Base-by-base conservation (phyloP, 169 alveolate genomes). In the Eimeria tenella region DNA sequence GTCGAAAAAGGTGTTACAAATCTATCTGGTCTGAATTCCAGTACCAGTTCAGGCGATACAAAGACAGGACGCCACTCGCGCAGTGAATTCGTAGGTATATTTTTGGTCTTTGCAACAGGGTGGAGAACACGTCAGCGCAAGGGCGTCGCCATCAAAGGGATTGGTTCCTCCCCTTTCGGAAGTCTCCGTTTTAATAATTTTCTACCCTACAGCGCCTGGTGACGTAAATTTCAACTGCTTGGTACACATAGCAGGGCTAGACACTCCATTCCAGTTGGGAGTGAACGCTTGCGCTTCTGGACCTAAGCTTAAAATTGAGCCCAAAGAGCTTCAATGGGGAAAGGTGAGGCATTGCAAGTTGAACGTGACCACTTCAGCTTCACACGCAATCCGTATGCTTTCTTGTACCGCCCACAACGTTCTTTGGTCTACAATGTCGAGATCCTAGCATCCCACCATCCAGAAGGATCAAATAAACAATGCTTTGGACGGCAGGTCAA, bases 291-390 rank as follows among this genome's bases (percentile, higher is more conserved):
- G 56, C 25, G 87, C 94, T 8, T 60, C 93, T 73, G 95, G 96
- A 4, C 95, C 95, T 19, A 68, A 82, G 53, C 86, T 93, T 82
- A 50, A 31, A 6, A 90, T 65, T 10, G 96, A 86, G 63, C 90
- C 95, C 4, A 95, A 50, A 62, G 86, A 83, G 50, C 84, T 93
- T 9, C 96, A 96, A 56, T 96, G 96, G 96, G 96, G 97, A 10
- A 94, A 93, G 73, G 95, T 94, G 52, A 13, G 90, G 21, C 21
- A 1, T 58, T 17, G 19, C 11, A 58, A 58, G 68, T 0, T 58
- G 11, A 58, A 58, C 68, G 19, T 58, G 68, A 58, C 19, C 19
- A 17, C 19, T 17, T 13, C 21, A 58, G 68, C 68, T 31, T 31
- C 42, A 31, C 0, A 31, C 42, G 42, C 42, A 2, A 31, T 31